Conservation (phyloP, 805 yeast species). For the Metschnikowia henanensis region DNA sequence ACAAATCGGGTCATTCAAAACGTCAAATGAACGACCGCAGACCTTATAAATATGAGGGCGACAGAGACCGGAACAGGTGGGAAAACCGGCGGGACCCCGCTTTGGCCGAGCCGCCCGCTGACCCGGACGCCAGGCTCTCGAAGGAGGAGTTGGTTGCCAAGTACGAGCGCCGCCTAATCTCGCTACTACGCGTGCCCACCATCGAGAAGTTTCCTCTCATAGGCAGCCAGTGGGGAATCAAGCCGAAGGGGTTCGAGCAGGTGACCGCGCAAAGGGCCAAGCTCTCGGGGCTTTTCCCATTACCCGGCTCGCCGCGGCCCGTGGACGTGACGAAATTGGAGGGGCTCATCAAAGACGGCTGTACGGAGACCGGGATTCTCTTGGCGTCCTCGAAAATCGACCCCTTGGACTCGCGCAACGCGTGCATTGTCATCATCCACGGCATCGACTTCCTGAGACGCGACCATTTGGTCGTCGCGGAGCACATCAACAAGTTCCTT, state of each 20-base stretch:
- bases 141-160: slow-evolving; percentile 24
- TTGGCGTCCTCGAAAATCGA: slow-evolving; percentile 36
- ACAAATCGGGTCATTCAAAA: not conserved
- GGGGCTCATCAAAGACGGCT: slow-evolving; percentile 36
- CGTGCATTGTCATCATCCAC: slow-evolving; percentile 32
- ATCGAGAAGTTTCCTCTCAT: slow-evolving; percentile 51
- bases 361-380: slow-evolving; percentile 30
- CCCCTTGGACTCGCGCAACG: slow-evolving; percentile 36
- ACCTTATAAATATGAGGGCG: slow-evolving; percentile 12
- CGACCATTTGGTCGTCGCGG: slow-evolving; percentile 40
- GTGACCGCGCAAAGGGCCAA: slow-evolving; percentile 78
- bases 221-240: slow-evolving; percentile 66
- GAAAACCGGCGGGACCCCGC: no score
- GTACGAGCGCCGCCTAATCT: slow-evolving; percentile 27
- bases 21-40: slow-evolving; percentile 4
- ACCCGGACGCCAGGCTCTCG: slow-evolving; percentile 18
- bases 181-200: slow-evolving; percentile 42
- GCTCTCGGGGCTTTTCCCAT: slow-evolving; percentile 73
- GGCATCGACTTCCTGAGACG: slow-evolving; percentile 33
- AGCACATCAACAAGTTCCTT: slow-evolving; percentile 46
- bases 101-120: slow-evolving; percentile 8
- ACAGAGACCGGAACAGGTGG: no score
- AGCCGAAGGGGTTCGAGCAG: slow-evolving; percentile 71
- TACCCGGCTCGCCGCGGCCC: slow-evolving; percentile 51
- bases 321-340: slow-evolving; percentile 42